Conservation (phyloP, 208 protist genomes). For the Wallacemonas sp. region DNA sequence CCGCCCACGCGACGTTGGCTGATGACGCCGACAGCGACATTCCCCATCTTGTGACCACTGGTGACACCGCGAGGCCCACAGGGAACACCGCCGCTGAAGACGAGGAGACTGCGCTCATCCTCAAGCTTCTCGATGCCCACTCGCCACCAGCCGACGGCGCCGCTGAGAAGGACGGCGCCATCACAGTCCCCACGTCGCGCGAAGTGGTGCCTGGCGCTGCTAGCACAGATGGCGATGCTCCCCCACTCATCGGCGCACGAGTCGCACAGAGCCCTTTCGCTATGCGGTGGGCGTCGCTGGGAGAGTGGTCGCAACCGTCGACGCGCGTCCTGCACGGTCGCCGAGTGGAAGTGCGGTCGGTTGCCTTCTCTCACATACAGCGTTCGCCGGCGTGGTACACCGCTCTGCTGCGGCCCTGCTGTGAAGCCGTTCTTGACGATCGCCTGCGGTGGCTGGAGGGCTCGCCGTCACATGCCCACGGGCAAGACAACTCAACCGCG, state of each 20-base stretch:
- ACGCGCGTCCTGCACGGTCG: no score
- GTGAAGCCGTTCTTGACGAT: neutral
- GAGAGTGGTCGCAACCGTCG: no score
- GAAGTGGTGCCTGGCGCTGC: no score
- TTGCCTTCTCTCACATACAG: neutral
- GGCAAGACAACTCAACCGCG: no score
- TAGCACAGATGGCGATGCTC: no score
- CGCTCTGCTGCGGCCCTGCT: neutral
- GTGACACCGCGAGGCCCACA: no score
- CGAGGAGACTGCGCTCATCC: constrained; percentile 1
- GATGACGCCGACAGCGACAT: no score
- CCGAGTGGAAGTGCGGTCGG: neutral
- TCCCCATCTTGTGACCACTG: no score
- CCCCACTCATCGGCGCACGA: no score
- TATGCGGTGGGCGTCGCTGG: neutral
- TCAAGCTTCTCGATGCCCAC: neutral
- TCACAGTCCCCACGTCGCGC: neutral
- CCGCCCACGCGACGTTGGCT: neutral
- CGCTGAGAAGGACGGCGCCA: no score
- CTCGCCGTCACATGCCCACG: no score
- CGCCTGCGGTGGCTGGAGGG: neutral
- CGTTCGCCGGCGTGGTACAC: constrained; percentile 3
- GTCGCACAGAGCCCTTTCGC: neutral
- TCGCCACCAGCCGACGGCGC: neutral
- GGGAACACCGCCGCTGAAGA: neutral